Conservation (phyloP, 306 rosid genomes). For the Vachellia pachyceras region DNA sequence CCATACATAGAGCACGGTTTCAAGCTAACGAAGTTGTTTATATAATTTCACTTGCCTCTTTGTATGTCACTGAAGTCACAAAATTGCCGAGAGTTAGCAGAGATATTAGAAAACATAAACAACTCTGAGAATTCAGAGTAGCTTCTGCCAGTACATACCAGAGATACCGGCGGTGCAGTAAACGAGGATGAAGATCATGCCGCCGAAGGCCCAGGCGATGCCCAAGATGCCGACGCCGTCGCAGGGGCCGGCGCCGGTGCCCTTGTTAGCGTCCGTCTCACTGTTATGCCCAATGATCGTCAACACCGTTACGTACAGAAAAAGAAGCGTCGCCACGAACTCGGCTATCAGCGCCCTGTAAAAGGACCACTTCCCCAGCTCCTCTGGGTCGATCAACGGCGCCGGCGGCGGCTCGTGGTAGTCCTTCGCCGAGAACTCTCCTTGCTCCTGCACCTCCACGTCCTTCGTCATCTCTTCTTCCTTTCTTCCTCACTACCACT, state of each 20-base stretch:
- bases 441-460: constrained; percentile 68
- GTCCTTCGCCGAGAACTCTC: constrained; percentile 76
- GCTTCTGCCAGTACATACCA: constrained; percentile 31
- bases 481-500: background rate
- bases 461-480: constrained; percentile 61
- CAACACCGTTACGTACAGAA: constrained; percentile 80
- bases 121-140: background rate
- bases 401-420: constrained; percentile 94
- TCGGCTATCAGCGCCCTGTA: constrained; percentile 87
- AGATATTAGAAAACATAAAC: background rate
- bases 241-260: constrained; percentile 43
- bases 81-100: background rate
- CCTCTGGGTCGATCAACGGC: constrained; percentile 73
- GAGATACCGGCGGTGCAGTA: constrained; percentile 95
- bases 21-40: background rate
- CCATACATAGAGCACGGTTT: too few species aligned
- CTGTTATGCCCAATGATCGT: constrained; percentile 80
- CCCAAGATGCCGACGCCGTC: constrained; percentile 87
- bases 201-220: constrained; percentile 97
- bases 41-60: background rate
- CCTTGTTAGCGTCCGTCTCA: background rate
- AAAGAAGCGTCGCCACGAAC: constrained; percentile 89
- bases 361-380: constrained; percentile 79
- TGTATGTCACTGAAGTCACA: background rate
- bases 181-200: constrained; percentile 98